Conservation (phyloP, 2,329 filamentous ascomycete genomes). For the Acephala macrosclerotiorum region DNA sequence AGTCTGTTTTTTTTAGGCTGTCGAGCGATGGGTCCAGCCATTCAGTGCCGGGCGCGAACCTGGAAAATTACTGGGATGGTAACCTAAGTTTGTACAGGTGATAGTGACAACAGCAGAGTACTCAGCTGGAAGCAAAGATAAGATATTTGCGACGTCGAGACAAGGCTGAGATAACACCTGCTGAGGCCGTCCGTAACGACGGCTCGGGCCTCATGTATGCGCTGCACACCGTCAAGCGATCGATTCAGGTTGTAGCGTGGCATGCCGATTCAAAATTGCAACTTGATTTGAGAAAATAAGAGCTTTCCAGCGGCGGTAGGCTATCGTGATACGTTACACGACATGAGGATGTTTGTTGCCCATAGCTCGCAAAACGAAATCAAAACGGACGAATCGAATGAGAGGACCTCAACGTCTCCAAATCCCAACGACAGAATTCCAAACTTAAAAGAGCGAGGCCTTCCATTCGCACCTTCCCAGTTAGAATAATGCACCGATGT, state of each 20-base stretch:
- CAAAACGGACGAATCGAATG: background rate
- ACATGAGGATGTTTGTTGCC: background rate
- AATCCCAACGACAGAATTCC: too few species aligned
- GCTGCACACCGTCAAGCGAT: background rate
- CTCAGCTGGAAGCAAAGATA: too few species aligned
- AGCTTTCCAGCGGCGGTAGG: background rate
- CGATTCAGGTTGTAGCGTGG: background rate
- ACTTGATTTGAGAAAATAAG: background rate
- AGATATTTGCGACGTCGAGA: background rate
- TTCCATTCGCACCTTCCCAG: too few species aligned
- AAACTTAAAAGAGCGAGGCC: too few species aligned
- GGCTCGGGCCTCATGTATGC: constrained; percentile 4
- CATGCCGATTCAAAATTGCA: background rate
- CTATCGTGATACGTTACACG: background rate
- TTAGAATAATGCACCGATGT: too few species aligned
- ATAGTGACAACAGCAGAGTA: too few species aligned
- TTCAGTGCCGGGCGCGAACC: too few species aligned
- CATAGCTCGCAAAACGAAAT: background rate
- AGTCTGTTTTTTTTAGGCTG: too few species aligned
- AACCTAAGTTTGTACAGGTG: too few species aligned
- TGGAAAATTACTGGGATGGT: too few species aligned
- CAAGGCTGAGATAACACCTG: constrained; percentile 6
- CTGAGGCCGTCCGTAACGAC: background rate
- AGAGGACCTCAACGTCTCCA: too few species aligned
- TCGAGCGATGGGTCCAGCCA: too few species aligned